phyloP scores from a whole-genome alignment of 176 grass and related monocot species.

The Aegilops umbellulata region DNA sequence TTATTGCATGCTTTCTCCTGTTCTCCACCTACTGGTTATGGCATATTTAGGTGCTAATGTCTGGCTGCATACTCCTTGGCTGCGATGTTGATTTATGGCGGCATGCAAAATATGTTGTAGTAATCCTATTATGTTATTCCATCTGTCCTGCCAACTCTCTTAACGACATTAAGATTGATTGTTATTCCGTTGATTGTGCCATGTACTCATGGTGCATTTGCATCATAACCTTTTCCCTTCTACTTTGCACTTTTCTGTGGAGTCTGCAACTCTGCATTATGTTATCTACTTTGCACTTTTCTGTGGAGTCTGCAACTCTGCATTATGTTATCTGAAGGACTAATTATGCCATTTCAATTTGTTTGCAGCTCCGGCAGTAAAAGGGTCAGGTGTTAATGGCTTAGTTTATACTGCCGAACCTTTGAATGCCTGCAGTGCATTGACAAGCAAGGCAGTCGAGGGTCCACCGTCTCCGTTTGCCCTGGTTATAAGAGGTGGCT shows the following conservation, averaged over 20 bases:
- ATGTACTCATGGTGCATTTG: background rate
- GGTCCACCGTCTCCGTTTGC: constrained; percentile 47
- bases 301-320: background rate
- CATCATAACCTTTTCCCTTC: background rate
- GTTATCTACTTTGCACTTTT: background rate
- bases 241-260: background rate
- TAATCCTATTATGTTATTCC: background rate
- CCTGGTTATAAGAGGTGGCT: constrained; percentile 77
- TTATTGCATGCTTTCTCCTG: background rate
- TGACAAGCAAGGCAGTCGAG: constrained; percentile 49
- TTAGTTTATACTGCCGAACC: constrained; percentile 63
- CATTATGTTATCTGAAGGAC: constrained; percentile 2
- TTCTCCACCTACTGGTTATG: background rate
- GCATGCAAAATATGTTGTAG: background rate
- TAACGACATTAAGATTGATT: background rate
- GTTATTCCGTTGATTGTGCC: background rate
- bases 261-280: background rate
- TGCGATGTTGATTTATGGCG: background rate
- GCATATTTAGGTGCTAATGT: background rate
- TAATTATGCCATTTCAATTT: constrained; percentile 34
- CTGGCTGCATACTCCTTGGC: background rate
- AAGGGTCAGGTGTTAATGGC: constrained; percentile 77
- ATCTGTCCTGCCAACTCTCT: background rate
- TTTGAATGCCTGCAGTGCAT: constrained; percentile 60
- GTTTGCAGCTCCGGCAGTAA: constrained; percentile 67